Evolutionary conservation across 2,329 filamentous ascomycete species (phyloP).

Genomic region (Aspergillus puulaauensis): DNA sequence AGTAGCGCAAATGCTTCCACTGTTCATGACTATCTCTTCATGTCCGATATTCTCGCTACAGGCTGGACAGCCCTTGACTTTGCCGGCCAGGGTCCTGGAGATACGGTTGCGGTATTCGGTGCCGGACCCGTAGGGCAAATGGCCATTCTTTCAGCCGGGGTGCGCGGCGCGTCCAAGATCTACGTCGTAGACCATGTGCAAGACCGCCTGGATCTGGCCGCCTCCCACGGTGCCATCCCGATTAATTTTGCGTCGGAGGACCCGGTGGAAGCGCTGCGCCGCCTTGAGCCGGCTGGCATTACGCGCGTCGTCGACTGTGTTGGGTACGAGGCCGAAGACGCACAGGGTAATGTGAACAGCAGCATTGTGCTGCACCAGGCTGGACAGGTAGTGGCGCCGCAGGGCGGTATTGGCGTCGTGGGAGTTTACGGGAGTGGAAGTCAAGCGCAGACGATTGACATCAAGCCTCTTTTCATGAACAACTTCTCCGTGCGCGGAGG

Average conservation of each 20-base stretch:
- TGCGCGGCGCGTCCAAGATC: conserved; percentile 61
- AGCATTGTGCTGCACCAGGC: not conserved
- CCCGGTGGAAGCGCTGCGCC: conserved; percentile 61
- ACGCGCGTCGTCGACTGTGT: conserved; percentile 66
- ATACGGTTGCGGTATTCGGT: conserved; percentile 65
- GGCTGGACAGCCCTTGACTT: conserved; percentile 35
- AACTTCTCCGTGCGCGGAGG: not conserved
- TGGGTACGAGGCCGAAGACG: conserved; percentile 62
- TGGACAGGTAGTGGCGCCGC: not conserved
- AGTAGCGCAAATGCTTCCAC: not conserved
- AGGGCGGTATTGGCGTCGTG: not conserved
- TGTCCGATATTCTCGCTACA: conserved; percentile 22
- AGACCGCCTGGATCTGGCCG: conserved; percentile 58
- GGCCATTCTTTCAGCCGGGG: conserved; percentile 62
- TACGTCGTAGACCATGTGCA: conserved; percentile 64
- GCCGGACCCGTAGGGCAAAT: conserved; percentile 65
- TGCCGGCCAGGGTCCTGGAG: conserved; percentile 60
- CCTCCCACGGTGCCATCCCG: conserved; percentile 61
- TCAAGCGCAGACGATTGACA: not conserved
- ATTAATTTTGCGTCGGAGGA: conserved; percentile 59
- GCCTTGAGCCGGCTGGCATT: conserved; percentile 54
- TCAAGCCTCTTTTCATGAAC: not conserved
- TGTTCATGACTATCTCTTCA: conserved; percentile 13
- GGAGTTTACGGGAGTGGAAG: not conserved
- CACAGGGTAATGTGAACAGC: not conserved